Conservation (phyloP, 2,329 filamentous ascomycete species). For the Fusarium sp. region DNA sequence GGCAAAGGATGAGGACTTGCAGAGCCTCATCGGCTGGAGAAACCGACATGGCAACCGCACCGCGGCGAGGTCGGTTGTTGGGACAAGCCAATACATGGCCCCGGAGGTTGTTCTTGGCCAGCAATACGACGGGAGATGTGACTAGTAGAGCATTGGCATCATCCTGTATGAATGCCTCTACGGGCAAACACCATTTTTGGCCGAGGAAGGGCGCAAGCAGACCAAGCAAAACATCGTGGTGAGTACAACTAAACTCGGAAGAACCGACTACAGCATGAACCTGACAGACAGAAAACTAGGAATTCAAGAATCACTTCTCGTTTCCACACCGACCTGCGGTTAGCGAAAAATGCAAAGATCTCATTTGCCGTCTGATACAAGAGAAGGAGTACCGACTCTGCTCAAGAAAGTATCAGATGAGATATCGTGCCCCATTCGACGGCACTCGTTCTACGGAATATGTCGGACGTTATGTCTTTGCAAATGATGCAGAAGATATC, state of each 20-base stretch:
- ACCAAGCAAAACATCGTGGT: conserved; percentile 90
- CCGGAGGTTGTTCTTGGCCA: conserved; percentile 89
- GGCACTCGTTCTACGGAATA: conserved; percentile 34
- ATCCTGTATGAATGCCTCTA: conserved; percentile 96
- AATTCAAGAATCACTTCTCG: conserved; percentile 74
- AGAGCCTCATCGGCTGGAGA: conserved; percentile 72
- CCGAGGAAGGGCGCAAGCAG: conserved; percentile 78
- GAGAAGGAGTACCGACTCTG: conserved; percentile 82
- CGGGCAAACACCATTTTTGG: conserved; percentile 89
- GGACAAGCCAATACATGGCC: conserved; percentile 98
- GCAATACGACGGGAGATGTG: conserved; percentile 89
- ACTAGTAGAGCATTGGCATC: conserved; percentile 96
- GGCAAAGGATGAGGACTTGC: conserved; percentile 43
- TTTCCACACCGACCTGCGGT: conserved; percentile 77
- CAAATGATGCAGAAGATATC: conserved; percentile 88
- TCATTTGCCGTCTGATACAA: conserved; percentile 78
- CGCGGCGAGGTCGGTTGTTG: conserved; percentile 86
- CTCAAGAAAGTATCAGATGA: conserved; percentile 76
- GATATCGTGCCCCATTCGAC: conserved; percentile 59
- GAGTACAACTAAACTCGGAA: conserved; percentile 45
- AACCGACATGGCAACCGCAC: conserved; percentile 75
- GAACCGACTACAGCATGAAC: neutral
- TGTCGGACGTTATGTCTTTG: conserved; percentile 74
- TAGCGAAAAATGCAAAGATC: conserved; percentile 77
- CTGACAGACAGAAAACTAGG: conserved; percentile 55